Evolutionary conservation across 208 protist genomes (phyloP).

Genomic region (Acanthamoeba castellanii): DNA sequence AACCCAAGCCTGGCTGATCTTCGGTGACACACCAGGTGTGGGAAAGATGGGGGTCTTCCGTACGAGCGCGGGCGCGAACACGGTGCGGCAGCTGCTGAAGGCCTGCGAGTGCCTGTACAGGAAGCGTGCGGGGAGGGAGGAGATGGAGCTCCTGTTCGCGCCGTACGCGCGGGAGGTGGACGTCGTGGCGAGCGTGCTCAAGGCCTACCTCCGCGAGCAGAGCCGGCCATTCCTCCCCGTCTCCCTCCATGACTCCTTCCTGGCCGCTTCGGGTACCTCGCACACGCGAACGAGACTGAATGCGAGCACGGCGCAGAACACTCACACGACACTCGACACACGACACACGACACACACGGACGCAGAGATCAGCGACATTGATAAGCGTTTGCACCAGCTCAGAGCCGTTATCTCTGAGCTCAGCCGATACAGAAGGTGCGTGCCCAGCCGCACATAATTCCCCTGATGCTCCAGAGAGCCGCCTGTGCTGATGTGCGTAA

Average conservation of each 20-base stretch:
- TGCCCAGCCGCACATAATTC: neutral
- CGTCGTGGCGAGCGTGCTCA: constrained; percentile 6
- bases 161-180: neutral
- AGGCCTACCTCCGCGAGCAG: neutral
- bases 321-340: neutral
- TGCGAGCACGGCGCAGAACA: neutral
- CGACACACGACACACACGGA: no score
- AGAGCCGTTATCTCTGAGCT: neutral
- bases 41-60: neutral
- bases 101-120: neutral
- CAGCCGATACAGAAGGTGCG: neutral
- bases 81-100: neutral
- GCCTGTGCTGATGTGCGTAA: neutral
- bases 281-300: neutral
- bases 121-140: no score
- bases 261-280: neutral
- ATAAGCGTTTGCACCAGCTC: neutral
- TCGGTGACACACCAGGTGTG: neutral
- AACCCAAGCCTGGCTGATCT: neutral
- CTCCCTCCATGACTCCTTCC: neutral
- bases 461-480: neutral
- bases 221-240: neutral
- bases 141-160: neutral
- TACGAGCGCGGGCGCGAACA: neutral
- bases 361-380: neutral